Evolutionary conservation across 1,284 basidiomycete species (phyloP).

Genomic region (Leccinum insolens): DNA sequence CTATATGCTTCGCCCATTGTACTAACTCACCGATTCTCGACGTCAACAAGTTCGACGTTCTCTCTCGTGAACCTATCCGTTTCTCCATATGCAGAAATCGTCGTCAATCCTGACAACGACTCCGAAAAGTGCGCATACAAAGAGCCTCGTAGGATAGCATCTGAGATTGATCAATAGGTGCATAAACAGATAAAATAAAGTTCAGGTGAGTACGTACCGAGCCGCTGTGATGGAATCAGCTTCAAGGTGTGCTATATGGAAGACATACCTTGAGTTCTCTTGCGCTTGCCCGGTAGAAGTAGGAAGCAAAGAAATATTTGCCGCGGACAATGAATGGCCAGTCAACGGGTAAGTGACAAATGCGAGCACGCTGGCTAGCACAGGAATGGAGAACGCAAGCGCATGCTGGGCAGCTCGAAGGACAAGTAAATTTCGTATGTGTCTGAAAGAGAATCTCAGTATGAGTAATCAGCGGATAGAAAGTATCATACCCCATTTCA

Average conservation of each 20-base stretch:
- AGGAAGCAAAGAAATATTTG: slow-evolving; percentile 53
- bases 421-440: slow-evolving; percentile 57
- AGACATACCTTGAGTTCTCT: no score
- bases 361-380: no score
- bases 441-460: slow-evolving; percentile 36
- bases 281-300: no score
- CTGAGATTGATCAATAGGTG: slow-evolving; percentile 30
- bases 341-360: slow-evolving; percentile 17
- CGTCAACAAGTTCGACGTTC: slow-evolving; percentile 77
- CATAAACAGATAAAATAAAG: slow-evolving; percentile 74
- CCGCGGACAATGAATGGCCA: slow-evolving; percentile 69
- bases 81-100: slow-evolving; percentile 86
- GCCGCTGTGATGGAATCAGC: no score
- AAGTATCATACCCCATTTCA: no score
- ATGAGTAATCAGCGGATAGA: no score
- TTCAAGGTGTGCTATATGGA: no score
- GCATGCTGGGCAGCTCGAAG: no score
- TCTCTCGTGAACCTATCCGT: slow-evolving; percentile 70
- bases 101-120: slow-evolving; percentile 74
- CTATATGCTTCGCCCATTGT: not conserved
- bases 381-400: no score
- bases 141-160: slow-evolving; percentile 64
- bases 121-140: slow-evolving; percentile 83
- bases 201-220: no score
- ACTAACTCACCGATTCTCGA: slow-evolving; percentile 72